Conservation (phyloP, 2,329 filamentous ascomycete genomes). For the Ambrosiella xylebori region DNA sequence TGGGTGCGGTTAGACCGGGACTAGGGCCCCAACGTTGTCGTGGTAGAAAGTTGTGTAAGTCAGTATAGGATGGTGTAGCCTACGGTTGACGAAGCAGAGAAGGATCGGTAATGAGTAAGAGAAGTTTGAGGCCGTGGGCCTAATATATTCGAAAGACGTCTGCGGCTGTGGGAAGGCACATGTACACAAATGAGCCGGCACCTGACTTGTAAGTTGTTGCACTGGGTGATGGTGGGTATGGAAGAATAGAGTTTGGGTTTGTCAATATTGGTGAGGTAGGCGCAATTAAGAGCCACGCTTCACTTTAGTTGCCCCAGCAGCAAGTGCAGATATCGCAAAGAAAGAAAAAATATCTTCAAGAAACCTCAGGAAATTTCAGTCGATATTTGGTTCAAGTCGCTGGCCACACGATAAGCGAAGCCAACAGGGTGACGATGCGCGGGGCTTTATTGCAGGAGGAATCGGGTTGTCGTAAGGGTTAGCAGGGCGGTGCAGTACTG, state of each 20-base stretch:
- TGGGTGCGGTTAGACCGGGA: constrained; percentile 2
- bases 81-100: background rate
- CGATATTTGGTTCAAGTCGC: constrained; percentile 6
- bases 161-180: constrained; percentile 21
- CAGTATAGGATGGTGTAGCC: background rate
- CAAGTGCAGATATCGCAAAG: background rate
- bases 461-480: background rate
- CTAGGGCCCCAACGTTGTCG: constrained; percentile 1
- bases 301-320: background rate
- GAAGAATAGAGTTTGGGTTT: background rate
- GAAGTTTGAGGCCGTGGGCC: constrained; percentile 20
- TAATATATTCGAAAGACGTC: constrained; percentile 22
- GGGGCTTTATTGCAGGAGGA: constrained; percentile 10
- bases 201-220: background rate
- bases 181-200: constrained; percentile 20
- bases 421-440: constrained; percentile 12
- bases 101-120: background rate
- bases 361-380: background rate
- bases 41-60: background rate
- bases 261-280: background rate
- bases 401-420: constrained; percentile 12
- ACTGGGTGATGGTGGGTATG: background rate
- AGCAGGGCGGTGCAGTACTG: background rate
- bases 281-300: too few relatives aligned
- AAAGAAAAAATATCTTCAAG: background rate